Evolutionary conservation across 208 protist genomes (phyloP).

Genomic region (Giardia duodenalis): DNA sequence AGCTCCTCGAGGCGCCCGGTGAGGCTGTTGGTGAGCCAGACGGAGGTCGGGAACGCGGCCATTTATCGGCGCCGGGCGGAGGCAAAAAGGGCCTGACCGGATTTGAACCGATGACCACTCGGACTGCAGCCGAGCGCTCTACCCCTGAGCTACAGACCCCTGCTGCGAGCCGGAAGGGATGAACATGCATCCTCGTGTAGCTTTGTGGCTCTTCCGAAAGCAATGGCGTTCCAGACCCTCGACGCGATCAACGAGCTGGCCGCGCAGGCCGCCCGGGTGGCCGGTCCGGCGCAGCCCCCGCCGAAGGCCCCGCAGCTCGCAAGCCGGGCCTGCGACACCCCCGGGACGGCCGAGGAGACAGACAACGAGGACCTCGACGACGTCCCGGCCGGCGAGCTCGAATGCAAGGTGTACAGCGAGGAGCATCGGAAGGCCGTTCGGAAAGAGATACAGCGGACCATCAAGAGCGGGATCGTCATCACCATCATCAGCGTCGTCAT

Average conservation of each 20-base stretch:
- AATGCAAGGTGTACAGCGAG: neutral
- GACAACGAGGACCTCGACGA: neutral
- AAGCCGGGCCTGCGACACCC: neutral
- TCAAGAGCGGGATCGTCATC: neutral
- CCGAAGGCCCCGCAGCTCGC: neutral
- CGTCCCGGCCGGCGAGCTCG: neutral
- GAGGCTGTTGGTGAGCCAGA: neutral
- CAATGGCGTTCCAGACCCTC: neutral
- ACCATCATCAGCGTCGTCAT: neutral
- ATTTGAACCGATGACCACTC: neutral
- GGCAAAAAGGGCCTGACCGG: neutral
- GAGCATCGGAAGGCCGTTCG: neutral
- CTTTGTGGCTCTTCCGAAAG: neutral
- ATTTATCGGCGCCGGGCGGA: too few relatives aligned
- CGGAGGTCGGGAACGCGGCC: neutral
- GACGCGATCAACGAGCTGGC: neutral
- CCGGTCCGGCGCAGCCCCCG: neutral
- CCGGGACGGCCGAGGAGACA: neutral
- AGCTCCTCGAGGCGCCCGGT: neutral
- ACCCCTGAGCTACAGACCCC: conserved; percentile 4
- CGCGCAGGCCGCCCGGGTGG: neutral
- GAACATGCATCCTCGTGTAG: neutral
- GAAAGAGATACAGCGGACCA: neutral
- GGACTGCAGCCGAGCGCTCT: conserved; percentile 8
- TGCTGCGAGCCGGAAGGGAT: neutral